Evolutionary conservation across 78 protist species (phyloP).

Genomic region (Tieghemostelium lacteum): DNA sequence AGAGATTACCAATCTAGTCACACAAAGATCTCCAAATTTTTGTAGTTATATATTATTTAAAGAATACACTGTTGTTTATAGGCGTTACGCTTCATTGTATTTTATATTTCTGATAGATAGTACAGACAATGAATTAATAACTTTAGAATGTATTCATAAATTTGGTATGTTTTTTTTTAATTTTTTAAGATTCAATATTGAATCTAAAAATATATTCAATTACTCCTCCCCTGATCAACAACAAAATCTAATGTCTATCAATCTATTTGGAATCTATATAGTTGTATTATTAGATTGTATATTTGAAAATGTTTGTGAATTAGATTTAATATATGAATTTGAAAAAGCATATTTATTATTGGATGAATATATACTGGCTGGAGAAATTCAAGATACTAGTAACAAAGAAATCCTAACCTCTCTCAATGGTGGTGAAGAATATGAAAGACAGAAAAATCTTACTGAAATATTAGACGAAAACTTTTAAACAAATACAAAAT

Average conservation of each 20-base stretch:
- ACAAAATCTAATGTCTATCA: too few species aligned
- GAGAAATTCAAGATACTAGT: conserved; percentile 92
- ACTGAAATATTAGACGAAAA: conserved; percentile 26
- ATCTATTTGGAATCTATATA: background rate
- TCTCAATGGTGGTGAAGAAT: conserved; percentile 3
- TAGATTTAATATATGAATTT: conserved; percentile 97
- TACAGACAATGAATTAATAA: conserved; percentile 95
- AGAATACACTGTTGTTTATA: conserved; percentile 89
- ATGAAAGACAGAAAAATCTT: conserved; percentile 11
- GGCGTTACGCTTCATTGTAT: conserved; percentile 91
- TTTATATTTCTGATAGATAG: conserved; percentile 87
- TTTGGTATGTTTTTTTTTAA: conserved; percentile 76
- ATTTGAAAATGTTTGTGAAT: conserved; percentile 93
- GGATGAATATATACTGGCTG: conserved; percentile 93
- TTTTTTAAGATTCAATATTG: background rate
- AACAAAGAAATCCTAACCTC: conserved; percentile 76
- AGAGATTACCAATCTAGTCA: conserved; percentile 80
- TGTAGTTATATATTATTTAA: conserved; percentile 93
- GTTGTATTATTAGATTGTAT: conserved; percentile 64
- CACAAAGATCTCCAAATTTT: conserved; percentile 87
- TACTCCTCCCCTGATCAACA: background rate
- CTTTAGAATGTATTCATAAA: conserved; percentile 92
- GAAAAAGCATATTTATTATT: conserved; percentile 95
- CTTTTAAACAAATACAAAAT: too few species aligned
- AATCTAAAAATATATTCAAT: background rate